A percentile compares a stretch with the other conserved stretches of the same genome.
Evolutionary conservation across 129 eudicot genomes (phyloP).

Genomic region (Arctium lappa): DNA sequence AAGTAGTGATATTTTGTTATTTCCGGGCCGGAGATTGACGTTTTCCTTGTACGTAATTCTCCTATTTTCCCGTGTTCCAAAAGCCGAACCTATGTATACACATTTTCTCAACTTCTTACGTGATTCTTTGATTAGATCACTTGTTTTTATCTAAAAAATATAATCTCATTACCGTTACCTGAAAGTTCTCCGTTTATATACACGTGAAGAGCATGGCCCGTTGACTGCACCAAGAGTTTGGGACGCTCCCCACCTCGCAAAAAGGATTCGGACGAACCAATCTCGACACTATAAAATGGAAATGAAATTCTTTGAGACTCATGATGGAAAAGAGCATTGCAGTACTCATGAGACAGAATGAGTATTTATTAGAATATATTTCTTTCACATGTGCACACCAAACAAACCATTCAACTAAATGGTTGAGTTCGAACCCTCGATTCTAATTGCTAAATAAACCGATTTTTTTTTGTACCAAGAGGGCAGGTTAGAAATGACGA

Average conservation of each 20-base stretch:
- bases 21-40: slow-evolving; percentile 71
- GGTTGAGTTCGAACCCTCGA: neutral
- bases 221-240: slow-evolving; percentile 62
- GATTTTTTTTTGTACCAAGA: neutral
- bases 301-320: neutral
- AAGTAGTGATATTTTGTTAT: slow-evolving; percentile 64
- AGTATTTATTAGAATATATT: too few species aligned
- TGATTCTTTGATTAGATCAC: neutral
- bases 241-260: slow-evolving; percentile 67
- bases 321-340: too few species aligned
- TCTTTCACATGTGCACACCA: neutral
- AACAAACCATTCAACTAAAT: neutral
- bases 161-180: slow-evolving; percentile 34
- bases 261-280: slow-evolving; percentile 74
- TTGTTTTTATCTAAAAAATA: neutral
- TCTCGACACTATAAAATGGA: slow-evolving; percentile 53
- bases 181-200: slow-evolving; percentile 79
- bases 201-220: slow-evolving; percentile 90
- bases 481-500: neutral
- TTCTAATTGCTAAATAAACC: neutral
- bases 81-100: slow-evolving; percentile 60
- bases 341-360: too few species aligned
- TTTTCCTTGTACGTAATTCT: slow-evolving; percentile 52
- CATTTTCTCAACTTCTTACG: neutral
- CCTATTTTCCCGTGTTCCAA: slow-evolving; percentile 74